Base-by-base conservation (phyloP, 73 alveolate species). In the Urostyla sp. region DNA sequence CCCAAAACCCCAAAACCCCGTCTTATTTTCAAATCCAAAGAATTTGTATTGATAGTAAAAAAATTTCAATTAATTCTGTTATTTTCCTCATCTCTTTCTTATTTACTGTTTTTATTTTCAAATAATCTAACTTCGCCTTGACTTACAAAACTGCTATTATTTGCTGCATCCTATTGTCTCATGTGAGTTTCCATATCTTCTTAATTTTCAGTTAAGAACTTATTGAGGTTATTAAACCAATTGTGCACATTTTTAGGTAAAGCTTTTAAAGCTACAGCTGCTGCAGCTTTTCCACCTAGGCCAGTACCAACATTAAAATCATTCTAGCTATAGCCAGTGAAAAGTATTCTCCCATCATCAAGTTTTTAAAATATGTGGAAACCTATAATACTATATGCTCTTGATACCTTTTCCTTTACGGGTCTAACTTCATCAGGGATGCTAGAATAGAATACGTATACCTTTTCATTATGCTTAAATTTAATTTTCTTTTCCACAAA, bases 241-340 rank as follows among this genome's bases (percentile, higher is more conserved):
- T 26, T 35, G 30, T 49, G 44, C 2, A 69, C 40, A 16, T 56
- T 37, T 28, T 69, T 69, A 1, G 83, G 83, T 7, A 69, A 20
- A 13, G 23, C 15, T 16, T 36, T 69, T 5, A 69, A 5, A 48
- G 83, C 69, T 6, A 57, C 60, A 23, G 69, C 43, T 3, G 27
- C 8, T 36, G 51, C 83, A n/a, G 31, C 34, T 48, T 46, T 69
- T 20, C 57, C 83, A 31, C 44, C 15, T 28, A 7, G 7, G 34
- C 83, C 83, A 1, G 72, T 44, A 10, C 52, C 52, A 10, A 69
- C 27, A 32, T 69, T 69, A 40, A 69, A 69, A 27, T 69, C 83
- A 34, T 27, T 69, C 55, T 69, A 35, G 72, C 44, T 49, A 20
- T 46, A 27, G 48, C 57, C 49, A 31, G 34, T 57, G 53, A 69